These are phyloP conservation scores for Coemansia furcata DNA, from an alignment of 192 early-diverging fungal genomes.

Conservation along the genomic window DNA sequence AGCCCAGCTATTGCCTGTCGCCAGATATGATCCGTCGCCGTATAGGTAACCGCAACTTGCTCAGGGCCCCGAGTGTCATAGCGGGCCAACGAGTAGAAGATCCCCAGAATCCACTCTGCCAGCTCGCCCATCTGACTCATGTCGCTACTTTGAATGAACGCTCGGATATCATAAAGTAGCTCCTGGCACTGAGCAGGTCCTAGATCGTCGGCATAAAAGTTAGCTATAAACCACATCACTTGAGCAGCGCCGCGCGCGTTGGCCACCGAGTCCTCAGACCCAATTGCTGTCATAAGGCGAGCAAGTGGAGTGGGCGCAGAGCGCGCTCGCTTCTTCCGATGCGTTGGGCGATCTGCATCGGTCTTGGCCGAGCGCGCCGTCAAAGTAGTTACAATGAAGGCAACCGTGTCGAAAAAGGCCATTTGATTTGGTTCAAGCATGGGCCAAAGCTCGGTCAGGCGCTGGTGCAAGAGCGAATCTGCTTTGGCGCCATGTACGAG, in stretches of 20 bases:
- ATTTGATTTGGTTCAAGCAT: conserved; percentile 22
- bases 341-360: not conserved
- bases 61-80: not conserved
- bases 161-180: conserved; percentile 14
- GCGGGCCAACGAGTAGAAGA: conserved; percentile 11
- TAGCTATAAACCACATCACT: conserved; percentile 34
- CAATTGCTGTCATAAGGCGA: conserved; percentile 26
- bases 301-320: conserved; percentile 26
- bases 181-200: conserved; percentile 13
- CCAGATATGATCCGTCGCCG: conserved; percentile 24
- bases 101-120: conserved; percentile 43
- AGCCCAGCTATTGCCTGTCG: conserved; percentile 34
- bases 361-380: not conserved
- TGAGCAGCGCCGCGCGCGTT: conserved; percentile 41
- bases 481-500: not conserved
- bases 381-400: conserved; percentile 22
- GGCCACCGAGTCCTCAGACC: conserved; percentile 14
- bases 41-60: not conserved
- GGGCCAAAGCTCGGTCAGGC: conserved; percentile 10
- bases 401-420: conserved; percentile 45
- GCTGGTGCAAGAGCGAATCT: conserved; percentile 4
- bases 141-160: conserved; percentile 25
- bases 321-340: conserved; percentile 29
- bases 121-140: conserved; percentile 25
- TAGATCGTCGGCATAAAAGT: conserved; percentile 23